Conservation (phyloP, 805 yeast genomes). For the Yarrowia sp. region DNA sequence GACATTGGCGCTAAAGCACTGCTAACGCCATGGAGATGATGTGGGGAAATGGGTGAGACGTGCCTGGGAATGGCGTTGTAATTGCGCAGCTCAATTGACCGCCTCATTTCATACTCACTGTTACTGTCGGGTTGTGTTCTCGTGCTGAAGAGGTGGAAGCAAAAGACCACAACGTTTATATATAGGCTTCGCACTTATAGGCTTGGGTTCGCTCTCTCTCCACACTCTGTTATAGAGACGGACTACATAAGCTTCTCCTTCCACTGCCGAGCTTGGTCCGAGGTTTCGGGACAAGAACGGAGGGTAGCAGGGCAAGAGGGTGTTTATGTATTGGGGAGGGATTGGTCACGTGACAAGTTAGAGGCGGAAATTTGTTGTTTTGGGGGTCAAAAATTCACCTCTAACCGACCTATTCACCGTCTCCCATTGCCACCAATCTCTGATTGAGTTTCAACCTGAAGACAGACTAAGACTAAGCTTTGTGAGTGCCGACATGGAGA, state of each 20-base stretch:
- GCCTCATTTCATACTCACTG: slow-evolving; percentile 1
- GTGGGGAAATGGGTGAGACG: not conserved
- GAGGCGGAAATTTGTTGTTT: too few species aligned
- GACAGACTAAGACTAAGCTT: slow-evolving; percentile 1
- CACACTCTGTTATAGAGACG: not conserved
- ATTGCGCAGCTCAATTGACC: slow-evolving; percentile 14
- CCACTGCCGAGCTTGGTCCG: slow-evolving; percentile 36
- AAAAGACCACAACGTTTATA: slow-evolving; percentile 16
- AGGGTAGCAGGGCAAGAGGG: not conserved
- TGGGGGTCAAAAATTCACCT: too few species aligned
- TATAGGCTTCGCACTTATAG: slow-evolving; percentile 10
- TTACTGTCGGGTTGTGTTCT: slow-evolving; percentile 14
- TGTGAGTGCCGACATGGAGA: not conserved
- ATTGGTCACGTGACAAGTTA: not conserved
- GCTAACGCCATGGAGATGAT: slow-evolving; percentile 1
- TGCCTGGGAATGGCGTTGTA: too few species aligned
- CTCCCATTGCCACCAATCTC: not conserved
- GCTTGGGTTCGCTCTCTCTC: slow-evolving; percentile 4
- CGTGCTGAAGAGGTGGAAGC: slow-evolving; percentile 14
- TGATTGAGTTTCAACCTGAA: slow-evolving; percentile 8
- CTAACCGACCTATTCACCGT: too few species aligned
- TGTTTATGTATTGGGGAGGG: too few species aligned
- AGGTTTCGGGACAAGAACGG: slow-evolving; percentile 7
- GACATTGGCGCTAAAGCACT: not conserved
- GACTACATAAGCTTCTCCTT: slow-evolving; percentile 24